These are phyloP conservation scores for Suillus brevipes DNA, from an alignment of 768 basidiomycete species.

Conservation along the genomic window DNA sequence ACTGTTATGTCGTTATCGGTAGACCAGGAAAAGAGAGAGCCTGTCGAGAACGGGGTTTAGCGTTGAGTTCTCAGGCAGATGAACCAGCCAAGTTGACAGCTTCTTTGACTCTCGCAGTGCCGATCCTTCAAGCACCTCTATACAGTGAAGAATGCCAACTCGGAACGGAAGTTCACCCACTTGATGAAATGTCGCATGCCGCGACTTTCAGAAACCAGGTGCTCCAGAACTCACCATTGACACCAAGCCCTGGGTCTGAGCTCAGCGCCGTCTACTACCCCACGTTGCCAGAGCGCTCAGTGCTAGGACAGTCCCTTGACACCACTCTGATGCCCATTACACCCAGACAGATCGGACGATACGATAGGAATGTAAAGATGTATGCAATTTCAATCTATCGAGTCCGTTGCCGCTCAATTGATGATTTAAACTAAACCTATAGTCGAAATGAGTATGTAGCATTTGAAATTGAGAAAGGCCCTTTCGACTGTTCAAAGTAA, in stretches of 20 bases:
- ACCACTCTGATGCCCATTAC: not conserved
- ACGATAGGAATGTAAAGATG: not conserved
- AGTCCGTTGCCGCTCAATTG: not conserved
- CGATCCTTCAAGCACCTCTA: not conserved
- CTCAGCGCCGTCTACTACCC: not conserved
- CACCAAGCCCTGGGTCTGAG: not conserved
- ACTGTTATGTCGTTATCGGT: not conserved
- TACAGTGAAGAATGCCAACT: not conserved
- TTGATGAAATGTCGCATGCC: not conserved
- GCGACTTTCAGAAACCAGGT: too few species aligned
- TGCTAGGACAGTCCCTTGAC: not conserved
- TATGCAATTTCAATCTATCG: not conserved
- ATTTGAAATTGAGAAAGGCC: not conserved
- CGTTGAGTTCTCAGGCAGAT: not conserved
- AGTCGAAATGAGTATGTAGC: not conserved
- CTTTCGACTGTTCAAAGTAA: slow-evolving; percentile 1
- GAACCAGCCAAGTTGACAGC: not conserved
- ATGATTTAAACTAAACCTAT: not conserved
- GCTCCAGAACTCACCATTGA: too few species aligned
- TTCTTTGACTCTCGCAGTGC: not conserved
- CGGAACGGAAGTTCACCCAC: not conserved
- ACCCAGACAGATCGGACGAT: not conserved
- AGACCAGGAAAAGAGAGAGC: not conserved
- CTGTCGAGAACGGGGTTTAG: not conserved
- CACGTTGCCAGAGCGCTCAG: not conserved